Evolutionary conservation across 1,284 basidiomycete genomes (phyloP).

Genomic region (Trichosporon inkin): DNA sequence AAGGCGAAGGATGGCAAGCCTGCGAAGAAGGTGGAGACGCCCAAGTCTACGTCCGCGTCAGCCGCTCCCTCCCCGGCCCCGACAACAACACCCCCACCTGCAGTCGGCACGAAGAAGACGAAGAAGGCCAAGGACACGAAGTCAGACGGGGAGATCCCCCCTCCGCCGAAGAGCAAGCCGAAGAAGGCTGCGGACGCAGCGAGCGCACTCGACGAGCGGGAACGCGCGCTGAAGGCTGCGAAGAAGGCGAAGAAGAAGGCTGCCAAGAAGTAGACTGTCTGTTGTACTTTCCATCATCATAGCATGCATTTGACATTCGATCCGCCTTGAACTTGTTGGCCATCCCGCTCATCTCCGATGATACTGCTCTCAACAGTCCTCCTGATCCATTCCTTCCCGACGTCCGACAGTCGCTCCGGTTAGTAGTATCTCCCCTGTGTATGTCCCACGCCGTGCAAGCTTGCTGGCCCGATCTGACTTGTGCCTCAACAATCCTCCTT

Average conservation of each 20-base stretch:
- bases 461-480: too few species aligned
- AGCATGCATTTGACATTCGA: background rate
- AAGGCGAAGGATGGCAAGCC: background rate
- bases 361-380: too few species aligned
- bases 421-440: background rate
- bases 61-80: background rate
- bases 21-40: background rate
- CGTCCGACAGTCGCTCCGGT: background rate
- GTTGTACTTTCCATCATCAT: background rate
- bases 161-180: background rate
- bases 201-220: constrained; percentile 22
- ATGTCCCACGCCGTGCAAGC: too few species aligned
- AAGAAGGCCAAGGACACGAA: background rate
- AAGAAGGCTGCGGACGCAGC: background rate
- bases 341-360: too few species aligned
- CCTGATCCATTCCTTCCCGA: too few species aligned
- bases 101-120: background rate
- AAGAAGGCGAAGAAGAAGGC: constrained; percentile 31
- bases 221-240: constrained; percentile 23
- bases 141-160: background rate
- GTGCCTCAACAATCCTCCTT: too few species aligned
- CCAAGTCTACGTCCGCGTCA: background rate
- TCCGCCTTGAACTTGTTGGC: background rate
- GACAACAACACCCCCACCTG: background rate
- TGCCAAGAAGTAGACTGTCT: constrained; percentile 10